Base-by-base conservation (phyloP, 1,284 basidiomycete genomes). In the Sanguinoderma infundibulare region DNA sequence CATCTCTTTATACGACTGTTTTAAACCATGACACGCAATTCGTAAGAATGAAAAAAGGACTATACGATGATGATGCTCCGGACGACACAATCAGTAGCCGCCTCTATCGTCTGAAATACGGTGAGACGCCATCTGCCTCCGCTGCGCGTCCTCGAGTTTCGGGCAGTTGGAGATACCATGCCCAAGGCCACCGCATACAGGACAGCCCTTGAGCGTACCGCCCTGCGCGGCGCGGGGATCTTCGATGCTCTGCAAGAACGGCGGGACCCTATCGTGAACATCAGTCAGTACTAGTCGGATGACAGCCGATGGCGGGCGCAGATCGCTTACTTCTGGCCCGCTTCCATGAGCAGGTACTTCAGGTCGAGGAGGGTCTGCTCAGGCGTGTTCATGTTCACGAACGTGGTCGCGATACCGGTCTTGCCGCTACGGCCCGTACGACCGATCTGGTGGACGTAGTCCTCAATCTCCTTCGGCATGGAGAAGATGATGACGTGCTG, bases 401-500 rank as follows among this genome's bases (percentile, higher is more conserved):
- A 99, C n/a, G 98, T 98, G 24, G 98, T 99, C n/a, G 98, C 98
- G 57, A 98, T 96, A 64, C 98, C 98, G 1, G 97, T 99, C 75
- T 98, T 98, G 26, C 98, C 98, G 64, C 93, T 95, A 67, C 98
- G 90, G 57, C 98, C 98, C 1, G 98, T 99, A 68, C 98, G 92
- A 26, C 98, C 98, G 69, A 99, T 98, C 77, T 98, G 96, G 81
- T 99, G 98, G 34, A 98, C 95, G 70, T 96, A 96, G 74, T 97
- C 95, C 78, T 98, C 98, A 61, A 99, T 98, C 79, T 99, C 98
- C 75, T 98, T 98, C 0, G 98, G 98, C 98, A 99, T 99, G 15
- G 94, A 91, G 76, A 96, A 99, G 65, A 97, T 98, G 75, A 97
- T 96, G 69, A 97, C 95, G 71, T 97, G 96, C 69, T 97, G 97